These are phyloP conservation scores for Cymodocea nodosa DNA, from an alignment of 116 monocot genomes.

Conservation along the genomic window DNA sequence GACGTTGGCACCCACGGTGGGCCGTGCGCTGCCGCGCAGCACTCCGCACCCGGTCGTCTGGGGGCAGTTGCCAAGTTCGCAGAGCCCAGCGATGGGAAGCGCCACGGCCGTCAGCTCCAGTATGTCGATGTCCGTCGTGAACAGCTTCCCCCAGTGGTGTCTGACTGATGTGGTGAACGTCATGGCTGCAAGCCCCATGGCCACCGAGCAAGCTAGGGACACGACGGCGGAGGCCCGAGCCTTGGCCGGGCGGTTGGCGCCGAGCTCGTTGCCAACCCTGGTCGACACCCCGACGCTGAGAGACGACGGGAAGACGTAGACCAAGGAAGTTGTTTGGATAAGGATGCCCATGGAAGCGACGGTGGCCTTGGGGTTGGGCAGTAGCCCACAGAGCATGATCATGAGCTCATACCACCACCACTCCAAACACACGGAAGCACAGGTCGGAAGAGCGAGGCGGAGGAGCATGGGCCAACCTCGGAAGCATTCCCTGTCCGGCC, in stretches of 20 bases:
- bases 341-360: conserved; percentile 91
- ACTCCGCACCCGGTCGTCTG: conserved; percentile 88
- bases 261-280: conserved; percentile 68
- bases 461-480: conserved; percentile 57
- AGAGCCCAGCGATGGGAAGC: conserved; percentile 62
- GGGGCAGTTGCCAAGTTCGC: conserved; percentile 91
- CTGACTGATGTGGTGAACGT: conserved; percentile 45
- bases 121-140: conserved; percentile 46
- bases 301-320: conserved; percentile 82
- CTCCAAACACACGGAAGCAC: conserved; percentile 79
- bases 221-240: conserved; percentile 38
- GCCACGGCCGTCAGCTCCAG: conserved; percentile 53
- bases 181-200: conserved; percentile 42
- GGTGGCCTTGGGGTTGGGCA: conserved; percentile 42
- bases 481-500: conserved; percentile 40
- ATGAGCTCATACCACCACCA: conserved; percentile 99
- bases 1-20: conserved; percentile 50
- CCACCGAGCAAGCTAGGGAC: conserved; percentile 19
- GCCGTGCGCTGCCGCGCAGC: conserved; percentile 65
- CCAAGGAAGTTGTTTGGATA: conserved; percentile 80
- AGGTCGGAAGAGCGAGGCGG: conserved; percentile 50
- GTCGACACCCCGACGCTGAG: conserved; percentile 67
- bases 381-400: conserved; percentile 67
- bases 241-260: conserved; percentile 36
- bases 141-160: conserved; percentile 58